Conservation (phyloP, 108 stramenopile species). For the Seminavis robusta region DNA sequence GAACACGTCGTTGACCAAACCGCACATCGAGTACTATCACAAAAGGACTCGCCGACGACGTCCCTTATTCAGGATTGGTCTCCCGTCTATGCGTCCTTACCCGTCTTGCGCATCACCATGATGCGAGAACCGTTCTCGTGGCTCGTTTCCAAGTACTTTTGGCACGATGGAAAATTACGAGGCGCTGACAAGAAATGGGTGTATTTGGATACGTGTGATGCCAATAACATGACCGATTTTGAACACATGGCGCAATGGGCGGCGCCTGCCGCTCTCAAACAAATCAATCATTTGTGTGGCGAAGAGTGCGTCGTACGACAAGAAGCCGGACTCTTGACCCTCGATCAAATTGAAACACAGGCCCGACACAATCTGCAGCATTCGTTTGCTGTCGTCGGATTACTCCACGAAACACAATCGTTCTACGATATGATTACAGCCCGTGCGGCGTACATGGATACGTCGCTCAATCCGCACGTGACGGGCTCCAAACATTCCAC, state of each 20-base stretch:
- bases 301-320: slow-evolving; percentile 30
- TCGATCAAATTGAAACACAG: slow-evolving; percentile 27
- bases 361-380: slow-evolving; percentile 34
- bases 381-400: slow-evolving; percentile 41
- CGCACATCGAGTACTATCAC: background rate
- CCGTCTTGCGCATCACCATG: slow-evolving; percentile 29
- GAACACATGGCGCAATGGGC: slow-evolving; percentile 11
- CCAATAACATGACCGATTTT: background rate
- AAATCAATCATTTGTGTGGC: slow-evolving; percentile 32
- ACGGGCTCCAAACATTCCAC: too few relatives aligned
- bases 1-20: background rate
- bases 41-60: background rate
- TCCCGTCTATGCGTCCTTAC: slow-evolving; percentile 32
- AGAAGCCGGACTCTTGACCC: background rate
- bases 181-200: too few relatives aligned
- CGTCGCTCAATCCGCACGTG: too few relatives aligned
- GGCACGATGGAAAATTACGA: too few relatives aligned
- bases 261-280: slow-evolving; percentile 1
- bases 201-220: background rate
- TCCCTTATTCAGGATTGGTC: slow-evolving; percentile 9
- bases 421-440: too few relatives aligned
- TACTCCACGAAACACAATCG: too few relatives aligned
- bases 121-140: slow-evolving; percentile 45
- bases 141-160: slow-evolving; percentile 38
- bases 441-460: too few relatives aligned